Evolutionary conservation across 352 stramenopile genomes (phyloP), one percentile per base, ranked within the genome.

Genomic region (Thraustochytrium striatum): DNA sequence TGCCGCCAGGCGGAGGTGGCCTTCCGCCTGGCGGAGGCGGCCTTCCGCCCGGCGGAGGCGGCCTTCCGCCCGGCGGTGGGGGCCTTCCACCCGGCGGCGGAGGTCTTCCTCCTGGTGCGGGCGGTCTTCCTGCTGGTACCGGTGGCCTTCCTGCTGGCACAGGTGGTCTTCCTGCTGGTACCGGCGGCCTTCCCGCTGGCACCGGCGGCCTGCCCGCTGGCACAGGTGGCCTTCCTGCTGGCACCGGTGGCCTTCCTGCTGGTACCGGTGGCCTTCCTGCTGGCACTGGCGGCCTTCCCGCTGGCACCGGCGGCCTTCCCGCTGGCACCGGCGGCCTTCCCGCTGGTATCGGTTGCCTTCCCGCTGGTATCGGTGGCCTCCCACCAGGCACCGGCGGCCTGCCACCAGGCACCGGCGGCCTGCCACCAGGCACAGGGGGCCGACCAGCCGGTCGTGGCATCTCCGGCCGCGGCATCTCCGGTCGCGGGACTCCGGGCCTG

Each of bases 1-100:
- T 36, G 61, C 61, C 3, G 19, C 19, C 3, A 3, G 19, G 19
- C 61, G 88, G 86, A 0, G 75, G 85, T 0, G 85, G 87, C 32
- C 87, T 87, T 43, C 82, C 85, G 35, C 87, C 87, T 25, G 61
- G 32, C 21, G 41, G 73, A 57, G 72, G 57, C 38, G 61, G 61
- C 61, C 30, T 28, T 8, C 13, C n/a, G n/a, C n/a, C n/a, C n/a
- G 47, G 55, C n/a, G 33, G 9, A 19, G 59, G 59, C 21, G 59
- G 59, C 30, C 13, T 8, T n/a, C 16, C 33, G 0, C 11, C 19
- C 39, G 39, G 39, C 13, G 39, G 39, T 13, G 39, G 5, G 5
- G 39, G 5, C 5, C 32, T 61, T 61, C 9, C 30, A 30, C 55
- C 25, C 32, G 55, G 0, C 19, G 55, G 55, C 28, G 55, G 55